Conservation (phyloP, 495 filamentous ascomycete genomes). For the Lasiosphaeris hirsuta region DNA sequence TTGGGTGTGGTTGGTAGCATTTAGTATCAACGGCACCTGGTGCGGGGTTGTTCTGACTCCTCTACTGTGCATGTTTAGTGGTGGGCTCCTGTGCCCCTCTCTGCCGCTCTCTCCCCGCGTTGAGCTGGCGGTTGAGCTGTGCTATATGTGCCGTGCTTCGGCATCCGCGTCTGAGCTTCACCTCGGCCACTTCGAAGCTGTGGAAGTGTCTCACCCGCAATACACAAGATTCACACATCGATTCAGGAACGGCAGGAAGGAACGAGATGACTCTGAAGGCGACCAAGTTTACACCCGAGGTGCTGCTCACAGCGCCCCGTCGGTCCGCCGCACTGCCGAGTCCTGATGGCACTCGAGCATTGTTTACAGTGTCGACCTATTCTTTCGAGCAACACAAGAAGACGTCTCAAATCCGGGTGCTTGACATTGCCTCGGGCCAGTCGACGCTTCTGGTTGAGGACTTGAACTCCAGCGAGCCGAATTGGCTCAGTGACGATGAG, state of each 20-base stretch:
- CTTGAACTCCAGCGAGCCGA: slow-evolving; percentile 60
- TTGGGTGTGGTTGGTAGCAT: not conserved
- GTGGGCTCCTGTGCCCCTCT: not conserved
- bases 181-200: not conserved
- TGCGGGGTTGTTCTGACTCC: not conserved
- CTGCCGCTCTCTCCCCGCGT: slow-evolving; percentile 7
- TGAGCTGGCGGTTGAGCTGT: not conserved
- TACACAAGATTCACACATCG: not conserved
- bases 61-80: not conserved
- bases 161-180: not conserved
- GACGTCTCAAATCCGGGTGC: slow-evolving; percentile 66
- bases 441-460: slow-evolving; percentile 65
- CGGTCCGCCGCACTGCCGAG: slow-evolving; percentile 76
- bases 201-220: not conserved
- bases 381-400: slow-evolving; percentile 78
- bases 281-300: slow-evolving; percentile 73
- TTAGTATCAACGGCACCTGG: not conserved
- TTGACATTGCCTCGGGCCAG: slow-evolving; percentile 67
- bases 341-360: slow-evolving; percentile 59
- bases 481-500: slow-evolving; percentile 69
- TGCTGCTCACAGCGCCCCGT: slow-evolving; percentile 80
- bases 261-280: slow-evolving; percentile 59
- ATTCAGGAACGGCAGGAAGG: not conserved
- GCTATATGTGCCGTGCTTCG: too few species aligned
- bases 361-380: slow-evolving; percentile 75